phyloP scores from a whole-genome alignment of 345 rosid genomes.

The Clausena lansium region DNA sequence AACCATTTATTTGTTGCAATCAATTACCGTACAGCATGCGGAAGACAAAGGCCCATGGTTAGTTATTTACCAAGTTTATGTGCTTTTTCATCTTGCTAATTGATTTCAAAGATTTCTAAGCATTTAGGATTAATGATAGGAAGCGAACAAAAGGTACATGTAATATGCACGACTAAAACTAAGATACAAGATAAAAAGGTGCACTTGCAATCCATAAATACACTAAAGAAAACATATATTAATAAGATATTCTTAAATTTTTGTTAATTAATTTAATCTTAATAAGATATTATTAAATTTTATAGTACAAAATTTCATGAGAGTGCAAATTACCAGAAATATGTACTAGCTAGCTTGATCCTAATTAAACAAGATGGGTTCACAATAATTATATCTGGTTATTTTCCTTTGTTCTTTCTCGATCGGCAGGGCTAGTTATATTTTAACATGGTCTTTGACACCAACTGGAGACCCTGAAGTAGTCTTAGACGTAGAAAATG shows the following conservation, averaged over 20 bases:
- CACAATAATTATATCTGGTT: too few species aligned
- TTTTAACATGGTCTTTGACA: slow-evolving; percentile 15
- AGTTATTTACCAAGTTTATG: too few species aligned
- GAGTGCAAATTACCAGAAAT: background rate
- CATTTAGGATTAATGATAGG: too few species aligned
- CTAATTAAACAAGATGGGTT: too few species aligned
- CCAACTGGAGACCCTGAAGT: slow-evolving; percentile 26
- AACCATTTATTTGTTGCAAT: too few species aligned
- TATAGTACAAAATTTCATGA: background rate
- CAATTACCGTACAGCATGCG: too few species aligned
- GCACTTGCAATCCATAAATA: background rate
- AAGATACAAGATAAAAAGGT: background rate
- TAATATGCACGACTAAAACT: too few species aligned
- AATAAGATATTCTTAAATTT: background rate
- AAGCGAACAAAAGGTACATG: too few species aligned
- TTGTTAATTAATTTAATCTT: background rate
- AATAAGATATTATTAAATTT: background rate
- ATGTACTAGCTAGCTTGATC: too few species aligned
- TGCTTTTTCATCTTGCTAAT: too few species aligned
- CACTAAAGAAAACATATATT: background rate
- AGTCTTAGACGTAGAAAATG: slow-evolving; percentile 25
- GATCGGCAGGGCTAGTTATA: background rate
- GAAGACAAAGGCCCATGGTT: too few species aligned
- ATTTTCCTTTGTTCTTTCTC: background rate
- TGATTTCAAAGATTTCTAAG: too few species aligned